These are phyloP conservation scores for Scenedesmus sp. DNA, from an alignment of 163 green algal species.

Conservation along the genomic window DNA sequence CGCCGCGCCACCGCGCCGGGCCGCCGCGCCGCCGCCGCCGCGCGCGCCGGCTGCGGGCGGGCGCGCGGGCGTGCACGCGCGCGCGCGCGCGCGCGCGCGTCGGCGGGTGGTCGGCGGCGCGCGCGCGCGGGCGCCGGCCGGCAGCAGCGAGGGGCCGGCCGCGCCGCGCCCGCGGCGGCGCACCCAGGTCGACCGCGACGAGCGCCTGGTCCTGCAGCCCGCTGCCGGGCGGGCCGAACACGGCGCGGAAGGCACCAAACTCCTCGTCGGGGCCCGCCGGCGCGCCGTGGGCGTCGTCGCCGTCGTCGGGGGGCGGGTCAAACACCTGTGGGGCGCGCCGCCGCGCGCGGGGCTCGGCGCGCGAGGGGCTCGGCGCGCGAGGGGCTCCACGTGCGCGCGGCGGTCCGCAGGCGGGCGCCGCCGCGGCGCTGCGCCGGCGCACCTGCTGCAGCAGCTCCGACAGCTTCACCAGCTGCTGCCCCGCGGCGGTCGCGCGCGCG, in stretches of 20 bases:
- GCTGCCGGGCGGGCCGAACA: conserved; percentile 49
- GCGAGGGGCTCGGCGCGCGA: too few species aligned
- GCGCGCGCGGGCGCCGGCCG: too few species aligned
- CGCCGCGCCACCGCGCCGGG: too few species aligned
- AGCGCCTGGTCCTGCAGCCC: conserved; percentile 46
- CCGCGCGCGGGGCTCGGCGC: too few species aligned
- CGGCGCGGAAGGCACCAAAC: conserved; percentile 63
- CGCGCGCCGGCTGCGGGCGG: not conserved
- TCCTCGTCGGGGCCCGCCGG: conserved; percentile 61
- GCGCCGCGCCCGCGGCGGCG: too few species aligned
- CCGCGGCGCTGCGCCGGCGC: too few species aligned
- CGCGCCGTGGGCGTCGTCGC: not conserved
- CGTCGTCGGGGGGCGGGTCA: too few species aligned
- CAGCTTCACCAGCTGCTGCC: conserved; percentile 8
- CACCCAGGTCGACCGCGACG: conserved; percentile 25
- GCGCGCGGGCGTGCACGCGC: not conserved
- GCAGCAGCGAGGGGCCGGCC: not conserved
- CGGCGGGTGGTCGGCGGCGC: too few species aligned
- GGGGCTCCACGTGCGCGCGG: too few species aligned
- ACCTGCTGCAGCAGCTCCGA: conserved; percentile 25
- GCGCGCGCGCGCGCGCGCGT: too few species aligned
- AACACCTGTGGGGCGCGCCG: conserved; percentile 18
- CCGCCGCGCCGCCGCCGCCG: too few species aligned
- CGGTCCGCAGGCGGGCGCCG: too few species aligned
- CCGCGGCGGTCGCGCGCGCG: not conserved